A percentile compares a stretch with the other conserved stretches of the same genome.
phyloP scores from a whole-genome alignment of 2,329 filamentous ascomycete species.

The Intubia oerlemansii region DNA sequence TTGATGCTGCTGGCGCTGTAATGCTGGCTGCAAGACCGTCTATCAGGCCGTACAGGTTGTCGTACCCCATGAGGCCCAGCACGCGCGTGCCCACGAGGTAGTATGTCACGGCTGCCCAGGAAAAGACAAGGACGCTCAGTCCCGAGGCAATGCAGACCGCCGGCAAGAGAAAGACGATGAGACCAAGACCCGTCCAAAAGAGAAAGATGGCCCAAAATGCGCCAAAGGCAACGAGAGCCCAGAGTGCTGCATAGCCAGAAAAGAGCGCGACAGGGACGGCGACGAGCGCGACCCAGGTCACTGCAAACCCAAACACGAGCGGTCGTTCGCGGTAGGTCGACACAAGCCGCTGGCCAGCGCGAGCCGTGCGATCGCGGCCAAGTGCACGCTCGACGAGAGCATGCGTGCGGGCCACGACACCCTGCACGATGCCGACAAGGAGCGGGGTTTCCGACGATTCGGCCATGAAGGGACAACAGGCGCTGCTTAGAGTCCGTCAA shows the following conservation, averaged over 20 bases:
- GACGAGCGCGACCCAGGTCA: conserved; percentile 3
- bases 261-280: conserved; percentile 4
- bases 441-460: too few species aligned
- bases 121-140: conserved; percentile 3
- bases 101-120: conserved; percentile 4
- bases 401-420: neutral
- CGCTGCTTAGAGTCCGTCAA: too few species aligned
- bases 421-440: too few species aligned
- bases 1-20: neutral
- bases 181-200: conserved; percentile 7
- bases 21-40: neutral
- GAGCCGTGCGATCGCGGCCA: conserved; percentile 2
- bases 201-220: conserved; percentile 6
- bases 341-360: conserved; percentile 1
- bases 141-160: conserved; percentile 5
- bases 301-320: conserved; percentile 3
- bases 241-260: conserved; percentile 4
- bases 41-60: neutral
- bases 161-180: conserved; percentile 6
- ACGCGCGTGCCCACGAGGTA: conserved; percentile 1
- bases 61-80: conserved; percentile 2
- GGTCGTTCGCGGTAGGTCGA: conserved; percentile 3
- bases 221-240: conserved; percentile 5
- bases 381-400: neutral
- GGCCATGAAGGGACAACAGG: too few species aligned